Base-by-base conservation (phyloP, 345 rosid genomes). In the Lepidium sativum region DNA sequence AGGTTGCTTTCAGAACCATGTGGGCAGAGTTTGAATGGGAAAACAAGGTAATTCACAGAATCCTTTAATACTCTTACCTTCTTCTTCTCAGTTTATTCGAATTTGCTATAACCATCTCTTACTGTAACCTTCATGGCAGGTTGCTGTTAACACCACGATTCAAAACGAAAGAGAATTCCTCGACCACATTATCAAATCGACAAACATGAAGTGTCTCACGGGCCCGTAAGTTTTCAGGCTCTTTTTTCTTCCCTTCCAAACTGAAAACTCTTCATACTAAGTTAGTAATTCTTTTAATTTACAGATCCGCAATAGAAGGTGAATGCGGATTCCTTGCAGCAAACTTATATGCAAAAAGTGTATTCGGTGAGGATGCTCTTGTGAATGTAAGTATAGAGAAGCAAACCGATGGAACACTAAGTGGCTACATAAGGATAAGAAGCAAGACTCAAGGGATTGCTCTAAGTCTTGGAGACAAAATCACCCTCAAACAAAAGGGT, bases 1-100 rank as follows among this genome's bases (percentile, higher is more conserved):
- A 94, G 50, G 81, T 83, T 69, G 97, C 96, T 54, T 94, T 94
- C 66, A 83, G 96, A 74, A 79, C 95, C 16, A 94, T 94, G 99
- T 94, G 99, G 99, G 97, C 97, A 13, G 99, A 94, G 73, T 94
- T 94, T 73, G 99, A 90, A 79, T 94, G 99, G 99, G 99, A 94
- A 78, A 94, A 94, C 86, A 94, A 94, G 99, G 99, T 94, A 77
- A 29, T 39, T 18, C 25, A 25, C 21, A 1, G 0, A 18, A 56
- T 58, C 47, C 39, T 8, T 3, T 20, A 5, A 38, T 21, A 7
- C 15, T 25, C 35, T 11, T 15, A 54, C 18, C 32, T 8, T 39
- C 29, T 6, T 6, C 3, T 10, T 17, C 8, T 29, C 14, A 6
- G 39, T 15, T 34, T 53, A 3, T n/a, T 34, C 0, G 15, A 18